Evolutionary conservation across 179 eudicot species (phyloP).

Genomic region (Beta macrorhiza): DNA sequence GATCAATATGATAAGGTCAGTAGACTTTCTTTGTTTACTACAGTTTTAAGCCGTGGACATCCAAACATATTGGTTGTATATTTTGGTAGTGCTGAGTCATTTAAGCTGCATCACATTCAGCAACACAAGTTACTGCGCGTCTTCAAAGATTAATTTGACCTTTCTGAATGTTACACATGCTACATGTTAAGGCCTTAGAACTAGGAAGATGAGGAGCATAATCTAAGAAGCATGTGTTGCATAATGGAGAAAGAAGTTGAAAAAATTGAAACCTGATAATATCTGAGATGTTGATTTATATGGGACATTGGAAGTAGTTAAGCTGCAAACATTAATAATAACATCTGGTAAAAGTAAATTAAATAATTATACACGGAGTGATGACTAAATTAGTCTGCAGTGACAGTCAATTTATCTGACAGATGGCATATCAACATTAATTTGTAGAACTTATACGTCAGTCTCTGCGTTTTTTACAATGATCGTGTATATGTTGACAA

Average conservation of each 20-base stretch:
- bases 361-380: background rate
- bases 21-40: constrained; percentile 1
- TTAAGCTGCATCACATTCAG: background rate
- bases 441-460: background rate
- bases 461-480: background rate
- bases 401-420: background rate
- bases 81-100: background rate
- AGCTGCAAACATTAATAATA: background rate
- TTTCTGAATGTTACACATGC: background rate
- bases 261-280: background rate
- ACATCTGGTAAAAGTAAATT: background rate
- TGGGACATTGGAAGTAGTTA: background rate
- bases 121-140: background rate
- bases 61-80: background rate
- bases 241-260: background rate
- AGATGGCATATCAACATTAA: background rate
- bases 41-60: background rate
- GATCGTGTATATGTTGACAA: background rate
- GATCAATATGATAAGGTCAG: background rate
- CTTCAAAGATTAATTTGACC: background rate
- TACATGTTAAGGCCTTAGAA: background rate
- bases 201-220: background rate
- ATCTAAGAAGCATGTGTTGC: constrained; percentile 9
- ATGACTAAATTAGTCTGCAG: background rate
- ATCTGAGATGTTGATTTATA: background rate